These are phyloP conservation scores for Paracorniculantispora psalliotae DNA, from an alignment of 2,329 filamentous ascomycete genomes.

Conservation along the genomic window DNA sequence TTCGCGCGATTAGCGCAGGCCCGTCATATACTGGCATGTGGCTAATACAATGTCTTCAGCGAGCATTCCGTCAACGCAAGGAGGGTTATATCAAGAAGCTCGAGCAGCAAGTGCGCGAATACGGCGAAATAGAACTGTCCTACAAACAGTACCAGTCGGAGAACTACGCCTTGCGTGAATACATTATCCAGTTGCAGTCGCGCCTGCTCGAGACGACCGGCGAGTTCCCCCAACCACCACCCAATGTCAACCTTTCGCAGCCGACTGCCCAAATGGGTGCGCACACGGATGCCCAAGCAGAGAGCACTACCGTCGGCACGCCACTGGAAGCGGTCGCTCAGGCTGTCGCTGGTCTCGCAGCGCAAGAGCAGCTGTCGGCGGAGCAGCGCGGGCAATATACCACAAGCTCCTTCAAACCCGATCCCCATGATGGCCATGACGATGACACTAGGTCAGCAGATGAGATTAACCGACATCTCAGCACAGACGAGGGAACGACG, in stretches of 20 bases:
- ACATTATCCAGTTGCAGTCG: conserved; percentile 85
- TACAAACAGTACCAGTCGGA: conserved; percentile 81
- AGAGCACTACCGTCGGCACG: conserved; percentile 28
- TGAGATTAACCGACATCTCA: conserved; percentile 51
- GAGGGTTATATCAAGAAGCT: conserved; percentile 98
- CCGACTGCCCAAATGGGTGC: conserved; percentile 14
- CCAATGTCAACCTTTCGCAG: conserved; percentile 55
- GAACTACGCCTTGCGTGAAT: conserved; percentile 87
- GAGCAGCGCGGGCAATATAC: conserved; percentile 31
- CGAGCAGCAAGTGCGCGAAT: conserved; percentile 86
- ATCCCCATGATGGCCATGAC: conserved; percentile 37
- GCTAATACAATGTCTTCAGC: conserved; percentile 45
- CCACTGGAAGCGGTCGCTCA: conserved; percentile 48
- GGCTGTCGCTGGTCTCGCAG: conserved; percentile 40
- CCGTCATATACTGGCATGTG: too few species aligned
- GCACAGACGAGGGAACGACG: conserved; percentile 29
- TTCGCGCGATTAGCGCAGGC: too few species aligned
- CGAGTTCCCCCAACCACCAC: conserved; percentile 78
- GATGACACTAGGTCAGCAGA: conserved; percentile 43
- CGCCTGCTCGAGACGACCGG: conserved; percentile 77
- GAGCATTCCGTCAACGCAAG: conserved; percentile 95
- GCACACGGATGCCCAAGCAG: background rate
- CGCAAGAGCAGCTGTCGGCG: conserved; percentile 34
- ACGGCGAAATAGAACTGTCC: conserved; percentile 66
- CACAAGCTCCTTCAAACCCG: conserved; percentile 31